Conservation (phyloP, 2,329 filamentous ascomycete genomes). For the Ophiostoma triangulosporum region DNA sequence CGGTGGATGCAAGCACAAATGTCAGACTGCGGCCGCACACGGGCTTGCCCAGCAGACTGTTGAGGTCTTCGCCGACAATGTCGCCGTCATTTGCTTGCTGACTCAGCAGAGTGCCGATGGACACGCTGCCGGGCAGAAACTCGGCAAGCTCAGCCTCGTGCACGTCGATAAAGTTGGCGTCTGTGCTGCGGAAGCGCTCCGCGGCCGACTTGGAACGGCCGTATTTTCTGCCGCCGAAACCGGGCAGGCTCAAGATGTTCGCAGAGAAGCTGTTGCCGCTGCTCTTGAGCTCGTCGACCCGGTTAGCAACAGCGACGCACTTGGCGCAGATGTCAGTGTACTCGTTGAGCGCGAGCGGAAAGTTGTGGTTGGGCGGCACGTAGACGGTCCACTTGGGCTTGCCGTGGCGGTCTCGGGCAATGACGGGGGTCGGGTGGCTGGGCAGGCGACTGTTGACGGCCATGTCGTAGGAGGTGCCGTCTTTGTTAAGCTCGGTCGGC, state of each 20-base stretch:
- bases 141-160: conserved; percentile 53
- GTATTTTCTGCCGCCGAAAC: not conserved
- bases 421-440: conserved; percentile 57
- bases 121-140: conserved; percentile 38
- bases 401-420: conserved; percentile 52
- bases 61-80: conserved; percentile 33
- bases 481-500: conserved; percentile 27
- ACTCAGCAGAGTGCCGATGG: conserved; percentile 21
- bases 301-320: conserved; percentile 49
- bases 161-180: conserved; percentile 62
- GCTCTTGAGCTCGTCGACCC: conserved; percentile 36
- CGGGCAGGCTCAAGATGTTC: not conserved
- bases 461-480: conserved; percentile 46
- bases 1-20: conserved; percentile 59
- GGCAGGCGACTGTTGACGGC: conserved; percentile 53
- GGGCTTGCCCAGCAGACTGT: conserved; percentile 31
- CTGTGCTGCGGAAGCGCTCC: conserved; percentile 18
- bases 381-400: conserved; percentile 67
- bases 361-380: conserved; percentile 52
- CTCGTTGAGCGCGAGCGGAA: conserved; percentile 51
- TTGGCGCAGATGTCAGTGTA: conserved; percentile 58
- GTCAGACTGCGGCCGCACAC: conserved; percentile 62
- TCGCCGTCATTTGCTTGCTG: conserved; percentile 18
- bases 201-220: not conserved
- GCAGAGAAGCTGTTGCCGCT: not conserved